Percentiles rank a stretch among this genome's conserved stretches.
Conservation (phyloP, 495 filamentous ascomycete species). For the Sabuloglossum arenarium region DNA sequence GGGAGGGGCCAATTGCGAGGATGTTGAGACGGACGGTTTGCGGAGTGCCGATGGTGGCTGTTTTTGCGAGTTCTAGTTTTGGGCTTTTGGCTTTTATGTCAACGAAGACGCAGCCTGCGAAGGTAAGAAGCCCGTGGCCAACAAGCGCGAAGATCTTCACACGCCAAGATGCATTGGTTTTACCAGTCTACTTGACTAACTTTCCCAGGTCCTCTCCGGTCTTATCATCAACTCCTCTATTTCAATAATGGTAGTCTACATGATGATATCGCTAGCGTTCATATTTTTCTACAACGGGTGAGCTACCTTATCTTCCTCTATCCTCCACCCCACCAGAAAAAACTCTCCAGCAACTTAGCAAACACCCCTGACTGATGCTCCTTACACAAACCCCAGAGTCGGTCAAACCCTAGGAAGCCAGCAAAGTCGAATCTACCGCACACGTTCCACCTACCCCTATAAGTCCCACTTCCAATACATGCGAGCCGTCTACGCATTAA, state of each 20-base stretch:
- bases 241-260: not conserved
- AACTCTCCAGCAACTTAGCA: too few species aligned
- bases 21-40: not conserved
- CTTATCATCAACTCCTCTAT: not conserved
- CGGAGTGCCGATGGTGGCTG: not conserved
- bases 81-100: constrained; percentile 1
- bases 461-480: not conserved
- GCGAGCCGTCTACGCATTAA: not conserved
- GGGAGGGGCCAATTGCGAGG: not conserved
- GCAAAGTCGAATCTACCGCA: not conserved
- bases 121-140: too few species aligned
- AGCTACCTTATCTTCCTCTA: not conserved
- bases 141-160: too few species aligned
- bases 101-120: not conserved
- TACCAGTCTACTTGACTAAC: too few species aligned
- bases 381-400: too few species aligned
- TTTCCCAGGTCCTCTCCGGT: not conserved
- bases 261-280: not conserved
- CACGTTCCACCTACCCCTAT: not conserved
- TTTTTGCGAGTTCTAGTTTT: not conserved
- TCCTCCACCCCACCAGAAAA: too few species aligned
- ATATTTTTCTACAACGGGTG: not conserved
- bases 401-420: not conserved
- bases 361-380: too few species aligned
- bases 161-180: too few species aligned